Base-by-base conservation (phyloP, 139 green algal species). In the Micromonas commoda region DNA sequence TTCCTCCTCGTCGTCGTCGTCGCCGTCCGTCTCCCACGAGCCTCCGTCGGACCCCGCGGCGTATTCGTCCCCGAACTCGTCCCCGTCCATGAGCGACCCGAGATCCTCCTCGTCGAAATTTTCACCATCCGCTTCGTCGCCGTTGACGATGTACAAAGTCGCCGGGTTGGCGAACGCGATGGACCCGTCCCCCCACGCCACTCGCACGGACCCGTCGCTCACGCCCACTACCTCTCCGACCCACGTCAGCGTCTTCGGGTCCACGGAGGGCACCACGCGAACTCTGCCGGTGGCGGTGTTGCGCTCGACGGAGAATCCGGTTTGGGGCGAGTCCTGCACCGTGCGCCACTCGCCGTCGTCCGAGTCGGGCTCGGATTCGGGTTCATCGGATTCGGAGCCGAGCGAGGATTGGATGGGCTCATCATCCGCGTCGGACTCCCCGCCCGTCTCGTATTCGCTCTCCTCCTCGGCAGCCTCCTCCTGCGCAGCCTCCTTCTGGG, bases 151-250 rank as follows among this genome's bases (percentile, higher is more conserved):
- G 34, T 72, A 79, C 3, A 79, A 19, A 24, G 52, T 52, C 6
- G 38, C 53, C n/a, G 73, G 73, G 31, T 20, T 21, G 23, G 32
- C 73, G 21, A 57, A 53, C 54, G 57, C 54, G 26, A 34, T 71
- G n/a, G 60, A 38, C 20, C 82, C 83, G 35, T 88, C 82, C 13
- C 77, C 81, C 83, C 83, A 88, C 52, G 65, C 35, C 0, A 88
- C 81, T 1, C 74, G 45, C 1, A 86, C 19, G 0, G 61, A 54
- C 0, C 83, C 83, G 45, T 82, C 39, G 4, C 67, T 9, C 16
- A 84, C 57, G 19, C 32, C 83, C 45, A 63, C 68, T 34, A 88
- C 75, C 73, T 88, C 80, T 31, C 83, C 83, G 26, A 86, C 76
- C 71, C 71, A 85, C 33, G 66, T 67, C 2, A 70, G 35, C 34